Conservation (phyloP, 305 asterid genomes). For the Fraxinus greggii region DNA sequence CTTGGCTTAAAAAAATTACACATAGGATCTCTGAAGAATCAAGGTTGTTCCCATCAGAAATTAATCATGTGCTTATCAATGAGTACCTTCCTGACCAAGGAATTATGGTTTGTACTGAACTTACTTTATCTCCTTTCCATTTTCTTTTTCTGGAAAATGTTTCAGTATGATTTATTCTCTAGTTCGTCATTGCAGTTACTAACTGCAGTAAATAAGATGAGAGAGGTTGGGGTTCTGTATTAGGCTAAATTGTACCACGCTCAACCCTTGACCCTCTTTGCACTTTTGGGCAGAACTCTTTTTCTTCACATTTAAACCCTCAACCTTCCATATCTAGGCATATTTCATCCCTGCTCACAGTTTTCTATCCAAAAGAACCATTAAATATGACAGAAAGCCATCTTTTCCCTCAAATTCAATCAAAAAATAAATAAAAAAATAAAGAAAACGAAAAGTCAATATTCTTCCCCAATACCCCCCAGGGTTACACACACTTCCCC, state of each 20-base stretch:
- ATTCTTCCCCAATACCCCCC: background rate
- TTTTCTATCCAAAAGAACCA: background rate
- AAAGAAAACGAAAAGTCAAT: background rate
- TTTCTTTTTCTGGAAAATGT: background rate
- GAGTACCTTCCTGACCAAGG: constrained; percentile 90
- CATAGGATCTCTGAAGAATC: constrained; percentile 54
- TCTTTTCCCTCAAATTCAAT: background rate
- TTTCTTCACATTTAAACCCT: background rate
- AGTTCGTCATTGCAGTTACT: constrained; percentile 4
- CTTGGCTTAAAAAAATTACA: constrained; percentile 67
- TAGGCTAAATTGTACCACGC: background rate
- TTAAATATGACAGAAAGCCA: background rate
- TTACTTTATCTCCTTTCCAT: background rate
- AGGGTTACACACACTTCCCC: background rate
- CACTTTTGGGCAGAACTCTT: background rate
- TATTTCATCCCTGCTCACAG: background rate
- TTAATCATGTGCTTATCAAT: constrained; percentile 89
- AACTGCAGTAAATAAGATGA: constrained; percentile 6
- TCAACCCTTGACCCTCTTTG: background rate
- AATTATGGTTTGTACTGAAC: constrained; percentile 60
- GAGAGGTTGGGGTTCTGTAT: background rate
- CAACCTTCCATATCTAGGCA: background rate
- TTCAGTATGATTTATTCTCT: background rate
- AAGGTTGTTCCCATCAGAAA: constrained; percentile 64
- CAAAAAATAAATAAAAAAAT: background rate